Evolutionary conservation across 1,139 yeast genomes (phyloP), one percentile per base, ranked within the genome.

Genomic region (Lodderomyces metapsilosis): DNA sequence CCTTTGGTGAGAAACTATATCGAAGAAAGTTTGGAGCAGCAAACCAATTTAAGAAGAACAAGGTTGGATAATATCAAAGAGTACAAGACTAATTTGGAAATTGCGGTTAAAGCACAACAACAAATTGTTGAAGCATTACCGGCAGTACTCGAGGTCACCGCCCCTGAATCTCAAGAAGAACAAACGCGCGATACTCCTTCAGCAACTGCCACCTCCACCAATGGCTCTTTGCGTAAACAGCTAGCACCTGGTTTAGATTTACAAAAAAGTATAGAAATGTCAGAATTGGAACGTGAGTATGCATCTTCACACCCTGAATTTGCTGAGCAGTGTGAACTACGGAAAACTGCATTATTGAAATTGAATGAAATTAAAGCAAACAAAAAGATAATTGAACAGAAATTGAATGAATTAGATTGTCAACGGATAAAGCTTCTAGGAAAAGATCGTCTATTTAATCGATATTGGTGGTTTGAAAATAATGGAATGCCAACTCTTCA

Each of bases 401-500:
- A 76, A 44, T 62, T 85, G 30, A 73, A 76, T 37, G 88, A 83
- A 52, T 64, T 80, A 39, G 96, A 91, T 55, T 75, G 86, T 47
- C 96, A 89, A 58, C 67, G 98, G 45, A 76, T 89, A 35, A 78
- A 79, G 45, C 71, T 80, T 38, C 66, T 92, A 22, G 99, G 99
- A 4, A 77, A 82, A 49, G 99, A 92, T 59, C 71, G 96, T 42
- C 77, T 79, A 47, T 88, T 71, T 58, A 94, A 92, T 63, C 72
- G 92, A 50, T 92, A 91, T 60, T 94, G 96, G 95, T 92, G 96
- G 96, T 82, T 91, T 57, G 98, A 92, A 57, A 74, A 78, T 49
- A 84, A 84, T 56, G 98, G 98, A 0, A 70, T 88, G 42, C 88
- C 89, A 5, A 78, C 78, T 17, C 60, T 79, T 36, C 77, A 71